Evolutionary conservation across 306 rosid genomes (phyloP), one percentile per base, ranked within the genome.

Genomic region (Mimosa bimucronata): DNA sequence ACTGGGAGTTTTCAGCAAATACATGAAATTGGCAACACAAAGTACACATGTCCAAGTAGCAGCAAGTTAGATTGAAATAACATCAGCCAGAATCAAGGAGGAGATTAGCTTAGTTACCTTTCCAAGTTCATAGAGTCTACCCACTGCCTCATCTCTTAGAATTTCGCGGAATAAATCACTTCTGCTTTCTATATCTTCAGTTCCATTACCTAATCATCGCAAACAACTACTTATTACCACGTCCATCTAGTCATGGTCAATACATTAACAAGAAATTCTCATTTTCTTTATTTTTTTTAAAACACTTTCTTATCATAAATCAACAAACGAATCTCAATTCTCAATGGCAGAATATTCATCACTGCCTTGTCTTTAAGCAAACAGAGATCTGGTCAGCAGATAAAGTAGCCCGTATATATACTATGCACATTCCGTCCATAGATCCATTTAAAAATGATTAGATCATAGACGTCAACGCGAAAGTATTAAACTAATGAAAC

Each of bases 121-220:
- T 52, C 98, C 98, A 82, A 95, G 94, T 83, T 88, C 88, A 44
- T 83, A 60, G 68, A 95, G 95, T 76, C 97, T 89, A 30, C 80
- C 85, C 79, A 95, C 94, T 16, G 97, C 97, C 48, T 95, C 98
- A 58, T 91, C 97, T 86, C 94, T 90, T 11, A 92, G 88, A 83
- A 91, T 90, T 85, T 90, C 82, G 19, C 85, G 87, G 80, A 84
- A 90, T 92, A 90, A 85, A 86, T 87, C 88, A 77, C 76, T 87
- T 76, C 82, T 76, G 69, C 82, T 86, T 79, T 78, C 88, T 69
- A 76, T 81, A 85, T 87, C 92, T 81, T 87, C 94, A 31, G 79
- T 84, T 71, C 76, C 90, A 76, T 73, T 86, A 71, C 91, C 94
- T 88, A 79, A 77, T 76, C 75, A 84, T 80, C 69, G 66, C 79